Conservation (phyloP, 208 protist genomes). For the Crithidia thermophila region DNA sequence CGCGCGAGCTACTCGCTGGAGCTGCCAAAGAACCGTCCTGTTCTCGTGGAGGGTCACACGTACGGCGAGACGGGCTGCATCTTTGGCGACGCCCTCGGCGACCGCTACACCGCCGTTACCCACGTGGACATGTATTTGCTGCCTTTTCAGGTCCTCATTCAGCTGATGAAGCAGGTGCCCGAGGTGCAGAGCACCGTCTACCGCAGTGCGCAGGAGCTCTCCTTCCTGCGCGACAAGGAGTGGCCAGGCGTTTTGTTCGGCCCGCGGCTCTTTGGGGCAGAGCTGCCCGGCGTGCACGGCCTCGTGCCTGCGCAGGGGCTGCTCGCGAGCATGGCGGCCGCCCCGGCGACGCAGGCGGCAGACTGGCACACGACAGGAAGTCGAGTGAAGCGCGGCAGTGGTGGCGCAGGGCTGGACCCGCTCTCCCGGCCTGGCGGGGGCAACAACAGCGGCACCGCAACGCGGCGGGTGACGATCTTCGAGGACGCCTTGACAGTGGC, state of each 20-base stretch:
- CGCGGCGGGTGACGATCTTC: constrained; percentile 49
- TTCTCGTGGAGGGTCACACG: constrained; percentile 81
- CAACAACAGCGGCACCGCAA: not conserved
- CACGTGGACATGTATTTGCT: constrained; percentile 83
- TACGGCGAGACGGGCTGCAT: constrained; percentile 83
- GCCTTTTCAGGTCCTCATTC: constrained; percentile 72
- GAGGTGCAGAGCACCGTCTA: constrained; percentile 62
- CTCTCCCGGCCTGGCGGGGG: not conserved
- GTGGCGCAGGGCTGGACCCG: not conserved
- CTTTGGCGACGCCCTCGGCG: constrained; percentile 60
- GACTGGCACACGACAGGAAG: constrained; percentile 5
- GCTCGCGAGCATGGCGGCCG: constrained; percentile 20
- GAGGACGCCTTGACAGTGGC: constrained; percentile 19
- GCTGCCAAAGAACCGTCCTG: constrained; percentile 50
- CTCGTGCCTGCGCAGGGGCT: constrained; percentile 28
- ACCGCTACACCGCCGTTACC: constrained; percentile 60
- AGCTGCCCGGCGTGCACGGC: constrained; percentile 31
- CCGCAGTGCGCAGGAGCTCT: constrained; percentile 47
- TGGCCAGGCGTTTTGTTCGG: constrained; percentile 52
- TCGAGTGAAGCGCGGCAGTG: not conserved
- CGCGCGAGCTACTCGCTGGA: constrained; percentile 19
- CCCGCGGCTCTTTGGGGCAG: constrained; percentile 25
- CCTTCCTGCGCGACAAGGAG: constrained; percentile 47
- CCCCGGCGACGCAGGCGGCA: not conserved
- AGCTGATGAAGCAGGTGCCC: constrained; percentile 79